These are phyloP conservation scores for Diddensiella transvaalensis DNA, from an alignment of 805 yeast genomes.

Conservation along the genomic window DNA sequence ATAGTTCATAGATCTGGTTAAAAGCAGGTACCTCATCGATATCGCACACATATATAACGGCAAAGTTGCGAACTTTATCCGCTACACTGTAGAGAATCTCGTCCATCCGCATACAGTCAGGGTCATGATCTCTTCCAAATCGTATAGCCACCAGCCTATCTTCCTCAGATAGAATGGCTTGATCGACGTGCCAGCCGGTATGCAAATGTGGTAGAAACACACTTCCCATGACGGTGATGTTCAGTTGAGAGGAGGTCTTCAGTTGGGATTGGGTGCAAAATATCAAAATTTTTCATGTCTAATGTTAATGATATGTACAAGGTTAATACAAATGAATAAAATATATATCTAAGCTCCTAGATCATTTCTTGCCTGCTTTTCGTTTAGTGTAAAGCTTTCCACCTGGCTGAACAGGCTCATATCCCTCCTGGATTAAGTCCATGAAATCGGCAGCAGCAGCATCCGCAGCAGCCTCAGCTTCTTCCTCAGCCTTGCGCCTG, in stretches of 20 bases:
- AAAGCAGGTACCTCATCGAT: conserved; percentile 87
- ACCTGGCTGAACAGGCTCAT: conserved; percentile 52
- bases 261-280: not conserved
- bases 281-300: not conserved
- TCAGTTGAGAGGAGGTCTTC: not conserved
- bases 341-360: not conserved
- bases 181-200: conserved; percentile 97
- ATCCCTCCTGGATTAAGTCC: conserved; percentile 58
- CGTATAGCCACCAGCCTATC: conserved; percentile 83
- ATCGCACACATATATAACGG: conserved; percentile 83
- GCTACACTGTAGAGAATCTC: conserved; percentile 76
- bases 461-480: conserved; percentile 9
- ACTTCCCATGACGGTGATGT: conserved; percentile 59
- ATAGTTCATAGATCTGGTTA: conserved; percentile 82
- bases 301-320: not conserved
- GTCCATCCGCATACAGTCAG: conserved; percentile 86
- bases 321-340: not conserved
- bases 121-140: conserved; percentile 75
- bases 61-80: conserved; percentile 82
- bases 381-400: conserved; percentile 48
- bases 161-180: conserved; percentile 85
- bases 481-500: conserved; percentile 24
- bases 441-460: conserved; percentile 46
- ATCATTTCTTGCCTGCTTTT: conserved; percentile 39
- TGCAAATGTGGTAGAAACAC: conserved; percentile 75